Evolutionary conservation across 1,284 basidiomycete species (phyloP), one percentile per base, ranked within the genome.

Genomic region (Cutaneotrichosporon cutaneum): DNA sequence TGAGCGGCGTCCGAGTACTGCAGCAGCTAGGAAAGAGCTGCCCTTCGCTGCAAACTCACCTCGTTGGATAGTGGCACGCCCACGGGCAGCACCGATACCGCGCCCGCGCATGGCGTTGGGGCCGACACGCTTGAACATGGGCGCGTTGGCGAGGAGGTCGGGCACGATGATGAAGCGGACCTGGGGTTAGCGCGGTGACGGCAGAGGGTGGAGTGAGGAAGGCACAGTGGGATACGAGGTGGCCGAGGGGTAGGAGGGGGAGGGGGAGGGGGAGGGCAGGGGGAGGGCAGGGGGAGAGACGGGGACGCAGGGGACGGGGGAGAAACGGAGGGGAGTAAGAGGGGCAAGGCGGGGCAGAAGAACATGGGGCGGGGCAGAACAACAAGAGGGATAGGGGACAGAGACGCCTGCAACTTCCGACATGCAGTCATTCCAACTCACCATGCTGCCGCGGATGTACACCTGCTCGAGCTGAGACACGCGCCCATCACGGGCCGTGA

Each of bases 381-480:
- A n/a, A n/a, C 4, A 39, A 39, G 6, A 39, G 36, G 36, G 36
- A 22, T 3, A 44, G 42, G 21, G 42, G 42, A 22, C n/a, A n/a
- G n/a, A n/a, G n/a, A n/a, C n/a, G n/a, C n/a, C n/a, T n/a, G n/a
- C n/a, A n/a, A n/a, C n/a, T n/a, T n/a, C n/a, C n/a, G n/a, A n/a
- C n/a, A 16, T 2, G 2, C 18, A 18, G 27, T 50, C 24, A 16
- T 26, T 26, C 6, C 21, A 9, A 76, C 78, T 63, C 62, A 80
- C 78, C 92, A 98, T 97, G 80, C 91, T 94, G 68, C 96, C 96
- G 70, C 96, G 86, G 72, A 99, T 99, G 81, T 99, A 99, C 47
- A 98, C 94, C 81, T 97, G 95, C 83, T 99, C 95, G 59, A 99
- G 85, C 79, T 99, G 96, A n/a, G 94, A 95, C 48, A 99, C 93